Percentiles rank a stretch among this genome's conserved stretches.
phyloP scores from a whole-genome alignment of 176 grass and related monocot genomes.

The Saccharum spontaneum region DNA sequence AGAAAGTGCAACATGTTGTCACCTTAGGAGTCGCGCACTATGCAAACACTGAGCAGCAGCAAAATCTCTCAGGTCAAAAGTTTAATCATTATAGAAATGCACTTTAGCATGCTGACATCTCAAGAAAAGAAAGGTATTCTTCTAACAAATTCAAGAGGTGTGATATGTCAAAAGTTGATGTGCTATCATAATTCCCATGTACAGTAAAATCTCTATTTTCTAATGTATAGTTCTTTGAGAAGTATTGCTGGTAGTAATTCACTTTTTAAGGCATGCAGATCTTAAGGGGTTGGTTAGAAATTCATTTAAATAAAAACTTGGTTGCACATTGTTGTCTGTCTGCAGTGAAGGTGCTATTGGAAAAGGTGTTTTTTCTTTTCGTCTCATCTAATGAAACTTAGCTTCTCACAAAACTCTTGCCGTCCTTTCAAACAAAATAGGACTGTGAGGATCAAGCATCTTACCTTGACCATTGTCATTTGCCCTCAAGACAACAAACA shows the following conservation, averaged over 20 bases:
- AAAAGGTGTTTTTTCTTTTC: background rate
- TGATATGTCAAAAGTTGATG: conserved; percentile 12
- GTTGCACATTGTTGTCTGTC: background rate
- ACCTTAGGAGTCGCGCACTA: background rate
- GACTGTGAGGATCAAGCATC: background rate
- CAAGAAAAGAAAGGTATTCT: background rate
- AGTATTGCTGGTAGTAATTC: background rate
- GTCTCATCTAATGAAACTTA: background rate
- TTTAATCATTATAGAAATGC: background rate
- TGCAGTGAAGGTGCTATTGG: background rate
- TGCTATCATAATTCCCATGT: background rate
- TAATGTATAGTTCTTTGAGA: background rate
- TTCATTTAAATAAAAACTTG: conserved; percentile 4
- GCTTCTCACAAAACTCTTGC: background rate
- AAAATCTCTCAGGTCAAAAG: conserved; percentile 10
- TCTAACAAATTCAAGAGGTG: background rate
- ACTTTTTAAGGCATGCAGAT: background rate
- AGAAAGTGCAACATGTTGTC: conserved; percentile 9
- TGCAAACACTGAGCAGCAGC: conserved; percentile 3
- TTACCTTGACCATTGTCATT: conserved; percentile 97
- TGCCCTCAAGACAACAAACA: conserved; percentile 87
- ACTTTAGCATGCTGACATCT: conserved; percentile 8
- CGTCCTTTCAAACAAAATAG: background rate
- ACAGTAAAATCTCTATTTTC: background rate
- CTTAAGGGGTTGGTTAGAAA: background rate